A percentile compares a stretch with the other conserved stretches of the same genome.
Conservation (phyloP, 1,284 basidiomycete genomes). For the Heimioporus punctisporus region DNA sequence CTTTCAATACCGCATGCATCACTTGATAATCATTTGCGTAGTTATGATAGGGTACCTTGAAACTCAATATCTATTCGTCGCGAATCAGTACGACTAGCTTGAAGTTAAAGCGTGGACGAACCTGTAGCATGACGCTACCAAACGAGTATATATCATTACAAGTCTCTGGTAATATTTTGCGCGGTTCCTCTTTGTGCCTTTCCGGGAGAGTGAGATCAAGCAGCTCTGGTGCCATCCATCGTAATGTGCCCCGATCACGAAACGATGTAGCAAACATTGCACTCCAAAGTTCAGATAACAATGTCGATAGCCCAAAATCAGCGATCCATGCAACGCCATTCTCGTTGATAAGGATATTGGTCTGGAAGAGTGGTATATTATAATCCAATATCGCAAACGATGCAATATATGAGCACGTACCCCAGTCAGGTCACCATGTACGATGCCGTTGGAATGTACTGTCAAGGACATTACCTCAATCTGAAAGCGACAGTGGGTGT, state of each 20-base stretch:
- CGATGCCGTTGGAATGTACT: conserved; percentile 25
- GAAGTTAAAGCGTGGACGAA: neutral
- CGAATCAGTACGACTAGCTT: neutral
- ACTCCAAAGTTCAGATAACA: conserved; percentile 6
- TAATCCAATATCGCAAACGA: neutral
- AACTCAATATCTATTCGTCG: conserved; percentile 4
- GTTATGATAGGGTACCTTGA: conserved; percentile 15
- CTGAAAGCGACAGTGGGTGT: too few species aligned
- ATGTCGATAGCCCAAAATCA: conserved; percentile 13
- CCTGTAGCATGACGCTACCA: conserved; percentile 22
- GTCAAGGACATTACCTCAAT: neutral
- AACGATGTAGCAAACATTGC: conserved; percentile 16
- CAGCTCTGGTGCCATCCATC: conserved; percentile 38
- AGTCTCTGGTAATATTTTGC: neutral
- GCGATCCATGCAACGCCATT: conserved; percentile 9
- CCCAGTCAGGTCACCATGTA: conserved; percentile 28
- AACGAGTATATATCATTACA: conserved; percentile 21
- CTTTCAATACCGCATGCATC: conserved; percentile 12
- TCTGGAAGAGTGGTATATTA: conserved; percentile 2
- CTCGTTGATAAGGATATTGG: conserved; percentile 17
- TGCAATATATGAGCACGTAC: conserved; percentile 9
- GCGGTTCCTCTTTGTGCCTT: neutral
- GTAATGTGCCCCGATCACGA: conserved; percentile 29
- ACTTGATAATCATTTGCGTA: conserved; percentile 11
- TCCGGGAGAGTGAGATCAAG: conserved; percentile 7